These are phyloP conservation scores for Paramecium sonneborni DNA, from an alignment of 73 alveolate species.

Conservation along the genomic window DNA sequence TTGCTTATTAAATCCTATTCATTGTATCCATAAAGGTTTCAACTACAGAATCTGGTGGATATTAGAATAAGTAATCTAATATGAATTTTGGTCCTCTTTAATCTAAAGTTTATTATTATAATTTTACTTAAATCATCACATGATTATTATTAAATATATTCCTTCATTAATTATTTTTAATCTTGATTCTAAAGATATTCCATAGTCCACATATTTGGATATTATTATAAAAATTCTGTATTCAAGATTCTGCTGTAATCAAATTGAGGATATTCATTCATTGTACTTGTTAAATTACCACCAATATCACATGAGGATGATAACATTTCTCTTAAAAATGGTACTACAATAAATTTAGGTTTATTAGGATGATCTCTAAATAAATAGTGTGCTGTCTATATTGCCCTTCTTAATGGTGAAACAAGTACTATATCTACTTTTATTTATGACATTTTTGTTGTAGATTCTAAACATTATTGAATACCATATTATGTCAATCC, in stretches of 20 bases:
- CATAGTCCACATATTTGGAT: constrained; percentile 51
- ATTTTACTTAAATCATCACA: neutral
- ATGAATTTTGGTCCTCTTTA: neutral
- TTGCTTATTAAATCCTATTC: constrained; percentile 6
- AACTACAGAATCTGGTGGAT: constrained; percentile 1
- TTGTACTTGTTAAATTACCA: neutral
- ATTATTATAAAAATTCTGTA: neutral
- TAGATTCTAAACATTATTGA: constrained; percentile 64
- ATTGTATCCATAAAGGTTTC: constrained; percentile 24
- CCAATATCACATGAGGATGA: constrained; percentile 48
- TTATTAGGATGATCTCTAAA: constrained; percentile 74
- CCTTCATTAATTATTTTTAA: neutral
- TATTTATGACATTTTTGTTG: constrained; percentile 30
- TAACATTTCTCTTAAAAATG: constrained; percentile 44
- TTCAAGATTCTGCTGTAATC: neutral
- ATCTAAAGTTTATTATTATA: neutral
- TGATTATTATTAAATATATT: neutral
- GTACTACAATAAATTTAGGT: constrained; percentile 16
- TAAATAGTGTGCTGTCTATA: constrained; percentile 68
- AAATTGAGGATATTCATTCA: constrained; percentile 22
- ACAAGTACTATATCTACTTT: constrained; percentile 68
- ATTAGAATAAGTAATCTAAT: neutral
- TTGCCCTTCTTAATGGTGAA: constrained; percentile 76
- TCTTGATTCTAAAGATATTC: constrained; percentile 42
- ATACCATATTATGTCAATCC: constrained; percentile 71